phyloP scores from a whole-genome alignment of 2,329 filamentous ascomycete species.

The Cercospora beticola region DNA sequence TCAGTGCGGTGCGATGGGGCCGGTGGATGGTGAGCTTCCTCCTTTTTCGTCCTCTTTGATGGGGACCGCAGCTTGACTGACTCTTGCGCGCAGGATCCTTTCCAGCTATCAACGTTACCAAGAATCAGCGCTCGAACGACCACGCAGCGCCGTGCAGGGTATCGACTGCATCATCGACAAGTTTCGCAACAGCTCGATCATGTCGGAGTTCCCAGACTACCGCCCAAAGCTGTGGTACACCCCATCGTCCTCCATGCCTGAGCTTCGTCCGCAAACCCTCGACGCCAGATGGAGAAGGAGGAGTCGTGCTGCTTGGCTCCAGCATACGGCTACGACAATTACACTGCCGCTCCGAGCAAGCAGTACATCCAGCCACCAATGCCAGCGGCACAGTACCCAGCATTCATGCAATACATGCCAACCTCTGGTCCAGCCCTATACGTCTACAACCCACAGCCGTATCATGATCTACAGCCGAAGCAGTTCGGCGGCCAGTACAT shows the following conservation, averaged over 20 bases:
- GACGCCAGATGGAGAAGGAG: slow-evolving; percentile 18
- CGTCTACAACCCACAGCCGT: neutral
- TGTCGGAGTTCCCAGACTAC: slow-evolving; percentile 79
- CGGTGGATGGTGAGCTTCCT: neutral
- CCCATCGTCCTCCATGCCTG: no score
- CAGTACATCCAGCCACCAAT: neutral
- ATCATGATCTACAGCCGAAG: neutral
- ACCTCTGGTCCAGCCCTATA: neutral
- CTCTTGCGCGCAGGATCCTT: neutral
- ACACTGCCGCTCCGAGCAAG: slow-evolving; percentile 1
- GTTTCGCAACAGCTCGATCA: slow-evolving; percentile 94
- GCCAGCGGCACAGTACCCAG: neutral
- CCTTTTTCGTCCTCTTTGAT: neutral
- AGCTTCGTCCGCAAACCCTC: no score
- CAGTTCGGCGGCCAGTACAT: neutral
- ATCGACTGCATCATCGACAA: slow-evolving; percentile 88
- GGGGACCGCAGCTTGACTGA: neutral
- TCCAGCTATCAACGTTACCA: no score
- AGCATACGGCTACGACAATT: slow-evolving; percentile 4
- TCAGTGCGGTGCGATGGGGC: neutral
- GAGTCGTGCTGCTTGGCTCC: slow-evolving; percentile 26
- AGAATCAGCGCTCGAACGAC: slow-evolving; percentile 79
- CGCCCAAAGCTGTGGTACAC: slow-evolving; percentile 73
- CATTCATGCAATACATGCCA: neutral
- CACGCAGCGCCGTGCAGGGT: slow-evolving; percentile 72